Evolutionary conservation across 148 eudicot species (phyloP), one percentile per base, ranked within the genome.

Genomic region (Suaeda aralocaspica): DNA sequence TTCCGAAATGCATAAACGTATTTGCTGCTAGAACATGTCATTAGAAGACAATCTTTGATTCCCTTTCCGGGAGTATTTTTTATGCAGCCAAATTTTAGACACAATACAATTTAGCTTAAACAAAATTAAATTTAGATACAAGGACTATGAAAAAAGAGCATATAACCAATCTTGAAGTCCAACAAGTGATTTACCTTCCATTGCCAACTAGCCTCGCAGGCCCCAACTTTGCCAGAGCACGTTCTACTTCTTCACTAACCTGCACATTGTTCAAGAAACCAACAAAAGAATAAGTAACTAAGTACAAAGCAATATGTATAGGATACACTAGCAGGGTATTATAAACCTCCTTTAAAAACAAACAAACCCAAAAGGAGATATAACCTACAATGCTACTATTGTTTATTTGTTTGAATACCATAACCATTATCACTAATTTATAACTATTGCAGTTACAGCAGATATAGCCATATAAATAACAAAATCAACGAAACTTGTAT

Each of bases 181-280:
- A 69, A 50, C 6, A 57, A 52, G 42, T 36, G 62, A 41, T 59
- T 29, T 80, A 93, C 98, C 96, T 90, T 44, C 86, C 84, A 57
- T 94, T 90, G 36, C 86, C 84, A 64, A 57, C 83, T 67, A 88
- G 75, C 79, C 76, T 85, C 19, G 88, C 80, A 49, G 90, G 87
- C 18, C 86, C 92, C 51, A 93, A 77, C 81, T 83, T 87, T 21
- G 95, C 88, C 81, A 93, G 82, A 82, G 98, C 98, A 58, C 98
- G 96, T 81, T 93, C 98, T 22, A 93, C 96, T 79, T 93, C 98
- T 78, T 90, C 98, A 75, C 98, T 93, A 65, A 93, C 98, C 98
- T 93, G 83, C 68, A 74, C 59, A 67, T 63, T 57, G 55, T 64
- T 66, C 66, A 67, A 19, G 66, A 36, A 49, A 49, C 46, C 34